These are phyloP conservation scores for Carex cristatella DNA, from an alignment of 176 grass and related monocot species.

Conservation along the genomic window DNA sequence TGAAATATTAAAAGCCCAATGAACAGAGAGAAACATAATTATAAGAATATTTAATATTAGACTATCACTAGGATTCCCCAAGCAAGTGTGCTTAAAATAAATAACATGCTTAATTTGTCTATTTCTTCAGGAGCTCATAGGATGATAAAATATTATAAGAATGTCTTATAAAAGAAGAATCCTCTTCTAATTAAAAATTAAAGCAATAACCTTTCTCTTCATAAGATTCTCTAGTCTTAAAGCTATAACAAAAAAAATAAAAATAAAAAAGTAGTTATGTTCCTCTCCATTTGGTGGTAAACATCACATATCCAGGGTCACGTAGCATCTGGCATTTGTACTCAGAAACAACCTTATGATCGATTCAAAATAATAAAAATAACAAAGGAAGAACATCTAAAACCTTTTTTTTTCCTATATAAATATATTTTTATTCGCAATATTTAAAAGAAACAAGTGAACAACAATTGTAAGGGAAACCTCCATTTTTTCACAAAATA, in stretches of 20 bases:
- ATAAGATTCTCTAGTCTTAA: slow-evolving; percentile 15
- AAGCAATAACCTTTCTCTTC: background rate
- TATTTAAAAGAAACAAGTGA: background rate
- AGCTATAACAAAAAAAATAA: background rate
- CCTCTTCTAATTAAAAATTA: background rate
- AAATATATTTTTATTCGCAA: background rate
- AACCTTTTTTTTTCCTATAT: background rate
- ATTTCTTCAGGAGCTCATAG: background rate
- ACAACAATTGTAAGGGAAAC: background rate
- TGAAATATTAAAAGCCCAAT: background rate
- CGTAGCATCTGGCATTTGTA: background rate
- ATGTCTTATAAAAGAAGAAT: background rate
- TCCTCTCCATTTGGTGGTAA: background rate
- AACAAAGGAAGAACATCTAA: background rate
- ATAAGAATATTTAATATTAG: background rate
- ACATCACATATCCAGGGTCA: background rate
- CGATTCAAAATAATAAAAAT: background rate
- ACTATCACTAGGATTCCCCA: background rate
- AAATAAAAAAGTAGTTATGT: background rate
- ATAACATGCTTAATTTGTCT: background rate
- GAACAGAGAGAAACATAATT: background rate
- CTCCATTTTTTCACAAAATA: slow-evolving; percentile 1
- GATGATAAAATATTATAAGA: background rate
- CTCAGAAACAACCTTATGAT: background rate
- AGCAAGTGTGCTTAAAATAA: slow-evolving; percentile 11